Percentiles rank a stretch among this genome's conserved stretches.
Conservation (phyloP, 345 rosid species). For the Lumnitzera racemosa region DNA sequence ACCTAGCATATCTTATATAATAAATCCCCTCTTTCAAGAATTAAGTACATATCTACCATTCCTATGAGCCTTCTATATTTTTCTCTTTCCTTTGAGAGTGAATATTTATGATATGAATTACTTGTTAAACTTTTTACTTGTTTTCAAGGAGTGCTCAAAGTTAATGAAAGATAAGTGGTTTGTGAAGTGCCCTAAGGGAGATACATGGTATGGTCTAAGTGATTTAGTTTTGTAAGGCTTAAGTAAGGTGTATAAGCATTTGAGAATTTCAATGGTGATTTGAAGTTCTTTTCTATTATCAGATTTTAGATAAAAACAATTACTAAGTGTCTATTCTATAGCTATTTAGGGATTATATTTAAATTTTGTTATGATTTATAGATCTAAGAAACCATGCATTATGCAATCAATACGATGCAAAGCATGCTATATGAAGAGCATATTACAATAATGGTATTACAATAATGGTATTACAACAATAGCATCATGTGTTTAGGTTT, state of each 20-base stretch:
- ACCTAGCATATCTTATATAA: slow-evolving; percentile 72
- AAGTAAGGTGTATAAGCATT: too few relatives aligned
- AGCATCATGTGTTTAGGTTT: not conserved
- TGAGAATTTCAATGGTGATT: too few relatives aligned
- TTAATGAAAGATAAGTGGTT: slow-evolving; percentile 86
- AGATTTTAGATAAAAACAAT: too few relatives aligned
- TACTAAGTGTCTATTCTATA: too few relatives aligned
- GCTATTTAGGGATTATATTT: too few relatives aligned
- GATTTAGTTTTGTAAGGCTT: too few relatives aligned
- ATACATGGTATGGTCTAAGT: not conserved
- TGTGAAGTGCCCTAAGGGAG: slow-evolving; percentile 60
- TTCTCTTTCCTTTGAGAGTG: not conserved
- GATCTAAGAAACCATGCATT: too few relatives aligned
- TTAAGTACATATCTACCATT: slow-evolving; percentile 41
- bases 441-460: not conserved
- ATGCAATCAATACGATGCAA: too few relatives aligned
- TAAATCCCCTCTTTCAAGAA: slow-evolving; percentile 92
- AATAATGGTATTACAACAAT: not conserved
- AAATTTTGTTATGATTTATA: too few relatives aligned
- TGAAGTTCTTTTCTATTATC: too few relatives aligned
- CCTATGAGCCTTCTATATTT: not conserved
- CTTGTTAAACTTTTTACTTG: slow-evolving; percentile 7
- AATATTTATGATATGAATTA: not conserved
- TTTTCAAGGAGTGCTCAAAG: slow-evolving; percentile 77
- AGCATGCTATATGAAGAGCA: too few relatives aligned